Evolutionary conservation across 805 yeast genomes (phyloP).

Genomic region (Vanderwaltozyma yarrowii): DNA sequence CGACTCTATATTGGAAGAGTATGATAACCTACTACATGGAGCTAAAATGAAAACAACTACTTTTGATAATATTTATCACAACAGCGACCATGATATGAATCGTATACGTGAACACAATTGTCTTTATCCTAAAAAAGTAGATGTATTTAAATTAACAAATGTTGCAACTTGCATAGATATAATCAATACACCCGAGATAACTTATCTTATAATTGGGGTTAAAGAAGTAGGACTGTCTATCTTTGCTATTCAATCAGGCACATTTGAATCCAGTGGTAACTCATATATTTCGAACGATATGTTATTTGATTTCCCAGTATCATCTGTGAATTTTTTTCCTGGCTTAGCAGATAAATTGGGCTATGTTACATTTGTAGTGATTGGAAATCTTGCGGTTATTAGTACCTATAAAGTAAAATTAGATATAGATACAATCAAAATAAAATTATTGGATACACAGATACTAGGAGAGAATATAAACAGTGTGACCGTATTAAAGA

Average conservation of each 20-base stretch:
- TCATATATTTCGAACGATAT: slow-evolving; percentile 1
- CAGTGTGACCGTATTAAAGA: slow-evolving; percentile 12
- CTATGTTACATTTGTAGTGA: slow-evolving; percentile 9
- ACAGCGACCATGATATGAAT: too few relatives aligned
- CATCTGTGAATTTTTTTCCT: slow-evolving; percentile 12
- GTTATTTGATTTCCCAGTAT: slow-evolving; percentile 12
- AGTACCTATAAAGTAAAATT: slow-evolving; percentile 10
- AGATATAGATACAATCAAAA: not conserved
- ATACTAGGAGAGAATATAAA: slow-evolving; percentile 12
- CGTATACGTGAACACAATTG: too few relatives aligned
- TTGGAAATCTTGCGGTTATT: slow-evolving; percentile 16
- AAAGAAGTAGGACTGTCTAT: too few relatives aligned
- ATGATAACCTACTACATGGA: too few relatives aligned
- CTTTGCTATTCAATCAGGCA: too few relatives aligned
- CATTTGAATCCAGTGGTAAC: too few relatives aligned
- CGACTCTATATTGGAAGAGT: slow-evolving; percentile 21
- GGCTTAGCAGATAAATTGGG: slow-evolving; percentile 5
- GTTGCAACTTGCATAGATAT: too few relatives aligned
- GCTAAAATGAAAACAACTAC: not conserved
- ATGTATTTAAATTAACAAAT: too few relatives aligned
- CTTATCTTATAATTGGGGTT: too few relatives aligned
- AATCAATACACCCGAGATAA: too few relatives aligned
- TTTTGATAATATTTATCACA: not conserved
- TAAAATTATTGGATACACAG: slow-evolving; percentile 10
- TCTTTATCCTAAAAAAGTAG: not conserved